These are phyloP conservation scores for Lentinula lateritia DNA, from an alignment of 768 basidiomycete species.

Conservation along the genomic window DNA sequence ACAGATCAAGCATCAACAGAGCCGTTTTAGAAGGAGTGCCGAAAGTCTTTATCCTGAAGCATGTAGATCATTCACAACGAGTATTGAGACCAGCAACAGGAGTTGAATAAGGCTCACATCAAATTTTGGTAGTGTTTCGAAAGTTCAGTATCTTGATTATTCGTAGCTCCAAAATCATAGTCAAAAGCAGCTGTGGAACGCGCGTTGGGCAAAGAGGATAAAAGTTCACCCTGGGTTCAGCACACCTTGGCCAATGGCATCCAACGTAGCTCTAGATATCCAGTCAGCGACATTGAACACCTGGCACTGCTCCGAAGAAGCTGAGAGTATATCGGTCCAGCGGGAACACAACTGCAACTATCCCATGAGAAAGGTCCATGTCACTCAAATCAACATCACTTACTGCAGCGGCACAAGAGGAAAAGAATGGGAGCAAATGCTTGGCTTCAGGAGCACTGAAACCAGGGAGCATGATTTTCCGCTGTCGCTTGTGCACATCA, in stretches of 20 bases:
- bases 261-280: constrained; percentile 28
- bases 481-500: constrained; percentile 21
- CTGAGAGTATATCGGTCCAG: constrained; percentile 22
- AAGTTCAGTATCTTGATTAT: constrained; percentile 30
- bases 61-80: neutral
- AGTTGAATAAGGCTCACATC: constrained; percentile 21
- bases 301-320: constrained; percentile 3
- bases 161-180: constrained; percentile 36
- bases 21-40: constrained; percentile 6
- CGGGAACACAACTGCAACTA: constrained; percentile 17
- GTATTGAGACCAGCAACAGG: neutral
- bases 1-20: neutral
- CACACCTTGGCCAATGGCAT: constrained; percentile 31
- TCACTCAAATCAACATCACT: too few relatives aligned
- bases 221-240: neutral
- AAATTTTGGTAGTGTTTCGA: constrained; percentile 29
- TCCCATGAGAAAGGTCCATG: neutral
- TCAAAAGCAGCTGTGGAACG: constrained; percentile 23
- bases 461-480: constrained; percentile 29
- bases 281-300: constrained; percentile 22
- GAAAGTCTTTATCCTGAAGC: constrained; percentile 17
- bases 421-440: constrained; percentile 24
- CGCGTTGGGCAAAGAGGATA: constrained; percentile 3
- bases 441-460: constrained; percentile 22
- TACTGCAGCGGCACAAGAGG: constrained; percentile 20